Evolutionary conservation across 495 filamentous ascomycete genomes (phyloP), one percentile per base, ranked within the genome.

Genomic region (Neurospora sp.): DNA sequence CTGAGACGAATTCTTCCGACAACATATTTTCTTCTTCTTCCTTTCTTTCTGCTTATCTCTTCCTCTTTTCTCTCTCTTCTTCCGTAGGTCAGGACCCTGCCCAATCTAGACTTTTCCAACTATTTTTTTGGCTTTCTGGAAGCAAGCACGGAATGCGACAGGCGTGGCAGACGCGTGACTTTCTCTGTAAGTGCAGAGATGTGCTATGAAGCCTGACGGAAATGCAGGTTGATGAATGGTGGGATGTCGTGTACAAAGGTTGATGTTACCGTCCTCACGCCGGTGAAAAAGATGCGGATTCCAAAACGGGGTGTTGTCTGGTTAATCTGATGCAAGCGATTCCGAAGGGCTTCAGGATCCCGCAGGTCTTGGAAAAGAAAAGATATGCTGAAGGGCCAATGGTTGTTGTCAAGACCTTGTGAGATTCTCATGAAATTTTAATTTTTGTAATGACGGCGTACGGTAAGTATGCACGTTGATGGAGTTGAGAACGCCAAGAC

Each of bases 1-100:
- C 90, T 74, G 91, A 91, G 74, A 96, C 83, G 76, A 97, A 94
- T 71, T 85, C 88, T 85, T 96, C 93, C 68, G 91, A 91, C 73
- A 96, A 87, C 93, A 94, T 96, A 5, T 16, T 41, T 18, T 41
- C 14, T 72, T 59, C 27, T 31, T 31, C n/a, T 12, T 27, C 10
- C 14, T 39, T 39, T 38, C 27, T 31, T 31, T 31, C 27, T 31
- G 31, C 27, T 14, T 70, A 16, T 45, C 69, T 69, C 38, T 59
- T 37, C 70, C 38, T 38, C 70, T 45, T 14, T 71, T 65, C 41
- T 38, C 16, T 38, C 16, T 38, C 31, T 40, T 47, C 39, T 68
- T 47, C 59, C 27, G 41, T 39, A 39, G 6, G 0, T 8, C 41
- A 44, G 41, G 41, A 44, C 35, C 16, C 27, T 47, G 22, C 27